Evolutionary conservation across 352 stramenopile genomes (phyloP), one percentile per base, ranked within the genome.

Genomic region (Globisporangium canariense): DNA sequence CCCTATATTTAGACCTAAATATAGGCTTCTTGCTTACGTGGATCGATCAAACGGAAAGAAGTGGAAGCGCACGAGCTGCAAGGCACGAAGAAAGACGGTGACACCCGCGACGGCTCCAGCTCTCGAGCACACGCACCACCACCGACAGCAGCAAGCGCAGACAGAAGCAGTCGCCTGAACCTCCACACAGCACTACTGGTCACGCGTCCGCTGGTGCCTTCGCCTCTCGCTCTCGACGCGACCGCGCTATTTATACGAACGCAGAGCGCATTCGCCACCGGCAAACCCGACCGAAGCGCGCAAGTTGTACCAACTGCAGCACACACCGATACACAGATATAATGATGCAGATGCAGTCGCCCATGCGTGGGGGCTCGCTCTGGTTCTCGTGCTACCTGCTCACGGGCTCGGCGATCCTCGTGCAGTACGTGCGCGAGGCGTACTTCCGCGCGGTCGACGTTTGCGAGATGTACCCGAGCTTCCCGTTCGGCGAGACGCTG

Each of bases 391-490:
- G 76, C 65, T 87, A 85, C 72, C 38, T 75, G 34, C 70, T 66
- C 7, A 72, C 73, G 45, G 76, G 70, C 20, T 20, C 79, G 8
- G 67, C 68, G 60, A 67, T 89, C 56, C 59, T 78, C n/a, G 51
- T 65, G 32, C 85, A 81, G 50, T 66, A 85, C 32, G 43, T 85
- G 38, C 66, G 67, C 20, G 78, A 88, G n/a, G 69, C 74, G 22
- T 87, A 88, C 67, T 50, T 40, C 18, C 74, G 70, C 62, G 68
- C 83, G 0, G 32, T 58, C 16, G 67, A 69, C 40, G 64, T 90
- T 18, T 89, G 81, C 60, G 77, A 86, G 7, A 45, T 90, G 64
- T 90, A 87, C 68, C 83, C 83, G 61, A 69, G 81, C 13, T 89
- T 92, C 55, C 70, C 73, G 9, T 89, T 92, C 60, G 20, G 52